Evolutionary conservation across 2,329 filamentous ascomycete genomes (phyloP).

Genomic region (Trichoderma cornu-damae): DNA sequence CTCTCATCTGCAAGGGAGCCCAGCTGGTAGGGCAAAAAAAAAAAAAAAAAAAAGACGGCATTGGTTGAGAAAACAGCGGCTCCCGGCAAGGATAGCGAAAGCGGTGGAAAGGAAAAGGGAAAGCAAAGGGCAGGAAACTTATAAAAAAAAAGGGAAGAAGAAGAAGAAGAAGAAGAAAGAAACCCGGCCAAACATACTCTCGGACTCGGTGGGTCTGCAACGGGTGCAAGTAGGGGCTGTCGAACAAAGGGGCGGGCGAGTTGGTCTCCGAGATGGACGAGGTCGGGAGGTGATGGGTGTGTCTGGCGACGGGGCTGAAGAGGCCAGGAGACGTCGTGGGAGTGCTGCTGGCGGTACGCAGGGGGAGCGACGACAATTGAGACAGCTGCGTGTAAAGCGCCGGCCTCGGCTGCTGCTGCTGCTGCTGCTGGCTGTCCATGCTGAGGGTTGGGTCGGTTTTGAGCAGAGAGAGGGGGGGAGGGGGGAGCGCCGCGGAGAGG

Average conservation of each 20-base stretch:
- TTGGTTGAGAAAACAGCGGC: neutral
- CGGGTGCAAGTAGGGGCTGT: constrained; percentile 63
- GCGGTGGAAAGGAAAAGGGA: neutral
- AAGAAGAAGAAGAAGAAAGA: constrained; percentile 1
- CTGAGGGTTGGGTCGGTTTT: neutral
- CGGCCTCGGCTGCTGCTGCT: constrained; percentile 19
- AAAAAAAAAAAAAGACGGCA: too few species aligned
- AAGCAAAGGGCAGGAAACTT: neutral
- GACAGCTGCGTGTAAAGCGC: constrained; percentile 32
- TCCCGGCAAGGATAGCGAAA: neutral
- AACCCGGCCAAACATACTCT: constrained; percentile 55
- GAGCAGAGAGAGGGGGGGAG: too few species aligned
- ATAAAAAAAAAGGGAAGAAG: neutral
- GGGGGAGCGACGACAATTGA: constrained; percentile 37
- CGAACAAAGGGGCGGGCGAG: constrained; percentile 44
- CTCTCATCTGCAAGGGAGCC: neutral
- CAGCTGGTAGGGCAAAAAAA: neutral
- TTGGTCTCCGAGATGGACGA: constrained; percentile 50
- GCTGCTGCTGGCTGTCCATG: constrained; percentile 19
- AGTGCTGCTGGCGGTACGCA: constrained; percentile 51
- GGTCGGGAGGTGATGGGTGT: constrained; percentile 34
- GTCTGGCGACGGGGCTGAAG: constrained; percentile 49
- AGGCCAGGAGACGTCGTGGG: constrained; percentile 58
- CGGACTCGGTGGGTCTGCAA: constrained; percentile 67
- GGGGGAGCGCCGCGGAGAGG: neutral